Percentiles rank a stretch among this genome's conserved stretches.
phyloP scores from a whole-genome alignment of 495 filamentous ascomycete genomes.

The Wilcoxina mikolae region DNA sequence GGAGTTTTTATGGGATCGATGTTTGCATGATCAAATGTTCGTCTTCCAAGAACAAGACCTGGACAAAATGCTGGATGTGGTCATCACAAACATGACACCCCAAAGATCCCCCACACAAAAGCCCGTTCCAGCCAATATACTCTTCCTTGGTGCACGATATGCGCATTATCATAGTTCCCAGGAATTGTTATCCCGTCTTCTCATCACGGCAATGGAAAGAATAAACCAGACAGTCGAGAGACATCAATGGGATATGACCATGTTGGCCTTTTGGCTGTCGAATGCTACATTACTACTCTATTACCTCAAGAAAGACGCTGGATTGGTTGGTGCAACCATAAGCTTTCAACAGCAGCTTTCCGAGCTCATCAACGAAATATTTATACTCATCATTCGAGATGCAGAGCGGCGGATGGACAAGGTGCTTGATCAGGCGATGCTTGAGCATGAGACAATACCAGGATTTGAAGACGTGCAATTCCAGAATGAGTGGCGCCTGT shows the following conservation, averaged over 20 bases:
- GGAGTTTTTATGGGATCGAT: slow-evolving; percentile 95
- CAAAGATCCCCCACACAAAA: slow-evolving; percentile 92
- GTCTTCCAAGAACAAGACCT: slow-evolving; percentile 94
- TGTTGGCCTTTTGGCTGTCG: slow-evolving; percentile 96
- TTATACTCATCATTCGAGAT: slow-evolving; percentile 94
- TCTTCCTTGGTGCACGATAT: slow-evolving; percentile 90
- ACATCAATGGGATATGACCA: slow-evolving; percentile 99
- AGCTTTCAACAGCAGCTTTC: slow-evolving; percentile 86
- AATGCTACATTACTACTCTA: slow-evolving; percentile 90
- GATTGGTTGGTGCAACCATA: slow-evolving; percentile 64
- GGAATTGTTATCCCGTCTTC: slow-evolving; percentile 64
- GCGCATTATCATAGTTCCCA: slow-evolving; percentile 89
- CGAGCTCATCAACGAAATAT: slow-evolving; percentile 95
- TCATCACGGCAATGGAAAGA: slow-evolving; percentile 81
- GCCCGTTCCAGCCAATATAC: slow-evolving; percentile 89
- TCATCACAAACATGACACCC: slow-evolving; percentile 96
- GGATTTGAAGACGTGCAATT: slow-evolving; percentile 93
- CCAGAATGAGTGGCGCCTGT: slow-evolving; percentile 95
- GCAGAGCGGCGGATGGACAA: slow-evolving; percentile 97
- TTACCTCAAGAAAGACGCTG: slow-evolving; percentile 89
- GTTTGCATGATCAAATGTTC: slow-evolving; percentile 98
- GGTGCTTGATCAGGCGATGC: slow-evolving; percentile 77
- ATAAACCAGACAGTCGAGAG: slow-evolving; percentile 90
- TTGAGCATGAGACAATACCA: slow-evolving; percentile 96
- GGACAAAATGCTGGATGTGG: slow-evolving; percentile 75